Evolutionary conservation across 2,329 filamentous ascomycete species (phyloP).

Genomic region (Macrophomina tecta): DNA sequence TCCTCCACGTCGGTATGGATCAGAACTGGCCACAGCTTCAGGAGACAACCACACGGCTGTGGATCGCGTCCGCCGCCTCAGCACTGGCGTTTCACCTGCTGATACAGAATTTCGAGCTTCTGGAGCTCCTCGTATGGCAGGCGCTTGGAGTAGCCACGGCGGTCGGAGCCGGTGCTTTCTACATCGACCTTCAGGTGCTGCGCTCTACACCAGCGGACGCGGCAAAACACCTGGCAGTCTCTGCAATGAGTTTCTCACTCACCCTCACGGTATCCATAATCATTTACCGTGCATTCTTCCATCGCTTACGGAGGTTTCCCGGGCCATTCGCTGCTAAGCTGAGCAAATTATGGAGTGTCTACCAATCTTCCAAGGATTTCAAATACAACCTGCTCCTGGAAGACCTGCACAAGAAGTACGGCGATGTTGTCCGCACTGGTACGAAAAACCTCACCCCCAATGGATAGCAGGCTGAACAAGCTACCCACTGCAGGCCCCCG

Average conservation of each 20-base stretch:
- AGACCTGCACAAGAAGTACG: conserved; percentile 38
- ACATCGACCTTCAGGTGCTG: neutral
- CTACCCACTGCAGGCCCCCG: conserved; percentile 34
- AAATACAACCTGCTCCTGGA: conserved; percentile 38
- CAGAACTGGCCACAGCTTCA: neutral
- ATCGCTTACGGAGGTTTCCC: conserved; percentile 47
- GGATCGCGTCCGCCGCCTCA: conserved; percentile 6
- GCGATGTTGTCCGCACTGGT: conserved; percentile 43
- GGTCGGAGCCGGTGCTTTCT: neutral
- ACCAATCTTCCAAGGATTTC: conserved; percentile 33
- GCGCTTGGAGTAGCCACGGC: neutral
- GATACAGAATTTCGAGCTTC: neutral
- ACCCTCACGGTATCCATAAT: conserved; percentile 34
- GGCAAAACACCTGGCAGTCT: neutral
- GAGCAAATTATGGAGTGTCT: conserved; percentile 47
- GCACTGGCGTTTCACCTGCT: neutral
- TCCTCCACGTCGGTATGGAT: neutral
- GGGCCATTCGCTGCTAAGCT: conserved; percentile 47
- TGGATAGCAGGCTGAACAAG: neutral
- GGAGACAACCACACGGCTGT: neutral
- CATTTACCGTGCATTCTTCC: conserved; percentile 50
- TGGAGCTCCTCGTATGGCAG: conserved; percentile 1
- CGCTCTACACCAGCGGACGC: neutral
- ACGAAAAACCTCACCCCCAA: neutral
- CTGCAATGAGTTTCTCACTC: neutral